Evolutionary conservation across 768 basidiomycete genomes (phyloP).

Genomic region (Holtermannia corniformis): DNA sequence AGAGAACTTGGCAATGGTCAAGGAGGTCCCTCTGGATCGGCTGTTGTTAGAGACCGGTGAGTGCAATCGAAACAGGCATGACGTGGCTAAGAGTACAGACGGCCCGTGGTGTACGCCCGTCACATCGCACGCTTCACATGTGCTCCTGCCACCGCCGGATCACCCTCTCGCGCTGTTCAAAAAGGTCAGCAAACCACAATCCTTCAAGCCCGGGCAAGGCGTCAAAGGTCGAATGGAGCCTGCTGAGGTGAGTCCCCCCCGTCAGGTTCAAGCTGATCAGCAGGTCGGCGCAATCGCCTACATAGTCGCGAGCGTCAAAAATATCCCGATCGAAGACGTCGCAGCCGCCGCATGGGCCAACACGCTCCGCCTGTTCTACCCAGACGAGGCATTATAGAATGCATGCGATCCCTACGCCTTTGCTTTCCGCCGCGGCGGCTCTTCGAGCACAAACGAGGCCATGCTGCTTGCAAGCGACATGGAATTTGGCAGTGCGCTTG

Average conservation of each 20-base stretch:
- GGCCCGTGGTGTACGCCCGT: conserved; percentile 39
- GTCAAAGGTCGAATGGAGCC: conserved; percentile 77
- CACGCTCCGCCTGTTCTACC: conserved; percentile 53
- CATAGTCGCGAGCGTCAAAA: conserved; percentile 50
- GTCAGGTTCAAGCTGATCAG: background rate
- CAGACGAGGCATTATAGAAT: conserved; percentile 41
- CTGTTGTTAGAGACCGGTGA: conserved; percentile 68
- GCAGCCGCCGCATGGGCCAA: conserved; percentile 56
- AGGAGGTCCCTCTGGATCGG: conserved; percentile 51
- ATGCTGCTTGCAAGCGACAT: conserved; percentile 22
- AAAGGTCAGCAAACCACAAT: conserved; percentile 50
- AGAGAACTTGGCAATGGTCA: conserved; percentile 53
- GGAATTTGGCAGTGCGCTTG: conserved; percentile 10
- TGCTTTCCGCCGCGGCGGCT: conserved; percentile 13
- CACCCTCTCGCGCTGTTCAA: conserved; percentile 6
- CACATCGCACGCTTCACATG: conserved; percentile 30
- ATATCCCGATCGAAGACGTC: conserved; percentile 50
- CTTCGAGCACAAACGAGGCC: conserved; percentile 29
- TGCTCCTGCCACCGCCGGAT: conserved; percentile 18
- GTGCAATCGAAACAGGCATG: background rate
- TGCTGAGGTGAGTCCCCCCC: conserved; percentile 23
- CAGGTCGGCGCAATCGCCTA: conserved; percentile 60
- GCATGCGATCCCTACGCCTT: background rate
- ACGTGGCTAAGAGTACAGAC: conserved; percentile 19
- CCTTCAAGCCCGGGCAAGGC: conserved; percentile 51